phyloP scores from a whole-genome alignment of 352 stramenopile genomes.

The Phytophthora boehmeriae region DNA sequence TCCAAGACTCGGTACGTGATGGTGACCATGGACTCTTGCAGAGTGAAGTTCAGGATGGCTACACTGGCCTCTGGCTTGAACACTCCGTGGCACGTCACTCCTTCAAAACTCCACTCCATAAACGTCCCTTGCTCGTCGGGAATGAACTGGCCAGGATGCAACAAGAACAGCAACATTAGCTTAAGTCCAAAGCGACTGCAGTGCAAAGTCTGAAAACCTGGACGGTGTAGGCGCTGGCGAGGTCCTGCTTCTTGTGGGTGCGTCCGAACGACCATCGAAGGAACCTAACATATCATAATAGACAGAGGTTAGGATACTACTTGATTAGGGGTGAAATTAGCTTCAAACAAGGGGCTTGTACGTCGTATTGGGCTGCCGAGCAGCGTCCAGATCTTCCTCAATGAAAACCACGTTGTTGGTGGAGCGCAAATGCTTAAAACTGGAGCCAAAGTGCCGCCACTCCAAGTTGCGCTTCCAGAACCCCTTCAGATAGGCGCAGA shows the following conservation, averaged over 20 bases:
- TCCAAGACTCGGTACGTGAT: constrained; percentile 85
- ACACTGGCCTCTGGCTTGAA: constrained; percentile 84
- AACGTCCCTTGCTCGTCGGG: constrained; percentile 78
- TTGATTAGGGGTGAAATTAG: too few species aligned
- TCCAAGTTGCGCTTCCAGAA: constrained; percentile 88
- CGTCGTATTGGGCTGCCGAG: constrained; percentile 76
- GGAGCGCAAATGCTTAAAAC: constrained; percentile 79
- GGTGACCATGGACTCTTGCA: constrained; percentile 85
- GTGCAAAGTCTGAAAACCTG: constrained; percentile 40
- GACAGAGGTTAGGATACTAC: not conserved
- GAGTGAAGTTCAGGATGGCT: constrained; percentile 84
- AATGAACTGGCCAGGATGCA: constrained; percentile 68
- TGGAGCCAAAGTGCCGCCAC: constrained; percentile 76
- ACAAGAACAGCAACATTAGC: constrained; percentile 12
- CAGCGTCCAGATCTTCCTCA: constrained; percentile 73
- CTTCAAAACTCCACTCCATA: constrained; percentile 89
- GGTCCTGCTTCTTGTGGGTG: constrained; percentile 72
- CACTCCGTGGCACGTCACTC: constrained; percentile 80
- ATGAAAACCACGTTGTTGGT: constrained; percentile 87
- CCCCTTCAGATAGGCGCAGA: constrained; percentile 71
- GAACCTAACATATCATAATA: constrained; percentile 45
- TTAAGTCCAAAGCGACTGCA: not conserved
- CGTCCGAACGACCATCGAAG: constrained; percentile 83
- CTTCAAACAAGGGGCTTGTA: constrained; percentile 22
- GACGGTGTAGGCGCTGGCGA: constrained; percentile 79